Evolutionary conservation across 1,284 basidiomycete genomes (phyloP).

Genomic region (Leccinum solheimii): DNA sequence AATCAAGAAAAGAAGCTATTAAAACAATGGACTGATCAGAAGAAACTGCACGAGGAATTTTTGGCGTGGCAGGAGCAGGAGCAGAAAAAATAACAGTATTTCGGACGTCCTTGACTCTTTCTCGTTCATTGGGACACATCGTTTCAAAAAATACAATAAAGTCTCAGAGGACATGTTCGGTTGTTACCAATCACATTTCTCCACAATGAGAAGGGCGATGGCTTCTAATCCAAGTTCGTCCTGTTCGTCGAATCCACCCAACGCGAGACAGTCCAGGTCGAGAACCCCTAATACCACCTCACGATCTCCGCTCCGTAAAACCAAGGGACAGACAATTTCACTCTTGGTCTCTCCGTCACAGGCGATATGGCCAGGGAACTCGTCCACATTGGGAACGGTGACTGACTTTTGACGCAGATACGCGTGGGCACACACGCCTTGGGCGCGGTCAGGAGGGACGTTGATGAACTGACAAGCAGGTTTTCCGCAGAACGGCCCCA

Average conservation of each 20-base stretch:
- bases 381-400: slow-evolving; percentile 72
- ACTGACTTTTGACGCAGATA: slow-evolving; percentile 58
- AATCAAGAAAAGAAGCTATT: slow-evolving; percentile 75
- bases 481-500: slow-evolving; percentile 86
- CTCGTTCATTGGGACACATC: background rate
- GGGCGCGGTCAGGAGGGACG: slow-evolving; percentile 52
- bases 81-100: slow-evolving; percentile 18
- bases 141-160: slow-evolving; percentile 9
- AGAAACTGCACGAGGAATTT: slow-evolving; percentile 78
- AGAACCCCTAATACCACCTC: slow-evolving; percentile 68
- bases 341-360: slow-evolving; percentile 86
- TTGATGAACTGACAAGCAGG: slow-evolving; percentile 86
- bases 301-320: slow-evolving; percentile 40
- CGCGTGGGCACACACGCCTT: slow-evolving; percentile 82
- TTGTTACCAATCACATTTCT: slow-evolving; percentile 56
- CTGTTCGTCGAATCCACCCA: slow-evolving; percentile 72
- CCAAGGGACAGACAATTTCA: slow-evolving; percentile 81
- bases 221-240: slow-evolving; percentile 73
- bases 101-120: background rate
- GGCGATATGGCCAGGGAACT: slow-evolving; percentile 86
- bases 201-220: slow-evolving; percentile 63
- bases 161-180: background rate
- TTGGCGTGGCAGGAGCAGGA: slow-evolving; percentile 60
- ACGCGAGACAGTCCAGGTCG: slow-evolving; percentile 79
- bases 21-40: slow-evolving; percentile 81